Base-by-base conservation (phyloP, 1,139 yeast genomes). In the Debaryomycetaceae sp. region DNA sequence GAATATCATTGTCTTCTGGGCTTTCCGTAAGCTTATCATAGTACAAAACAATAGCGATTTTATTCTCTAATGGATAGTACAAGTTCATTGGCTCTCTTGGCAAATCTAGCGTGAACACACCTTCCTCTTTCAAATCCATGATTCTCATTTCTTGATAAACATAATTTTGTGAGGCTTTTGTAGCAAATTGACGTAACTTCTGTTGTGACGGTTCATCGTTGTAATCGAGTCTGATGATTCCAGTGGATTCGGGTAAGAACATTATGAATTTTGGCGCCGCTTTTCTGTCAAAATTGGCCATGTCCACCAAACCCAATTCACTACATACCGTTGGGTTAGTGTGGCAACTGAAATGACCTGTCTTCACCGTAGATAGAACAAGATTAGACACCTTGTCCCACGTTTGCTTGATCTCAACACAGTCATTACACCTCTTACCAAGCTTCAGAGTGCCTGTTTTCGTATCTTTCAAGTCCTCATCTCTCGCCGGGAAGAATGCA, bases 401-500 rank as follows among this genome's bases (percentile, higher is more conserved):
- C 2, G 69, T 54, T 48, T 73, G 74, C 49, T 79, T 78, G 45
- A 72, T 69, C 11, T 72, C 76, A 41, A 69, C 52, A 52, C 88
- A 81, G 45, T 76, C 75, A 24, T 67, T 66, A 54, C 85, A 81
- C 11, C 59, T 50, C 6, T 58, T 55, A 35, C 51, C 45, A 45
- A 78, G 81, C 11, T 27, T 27, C 31, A 27, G 31, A 9, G 56
- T 52, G 43, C 59, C 56, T 42, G 69, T 66, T n/a, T 65, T 60
- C n/a, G 66, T 59, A 2, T 53, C 51, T 36, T 73, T 75, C 22
- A 75, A 65, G 42, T 75, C 70, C 33, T 73, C 58, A 40, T 71
- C 66, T 2, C 72, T 62, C 2, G 83, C 67, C 1, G 90, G 88
- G 78, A 85, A 85, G 49, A 85, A 81, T 20, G 86, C 75, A 5